Base-by-base conservation (phyloP, 495 filamentous ascomycete species). In the Annulohypoxylon moriforme region DNA sequence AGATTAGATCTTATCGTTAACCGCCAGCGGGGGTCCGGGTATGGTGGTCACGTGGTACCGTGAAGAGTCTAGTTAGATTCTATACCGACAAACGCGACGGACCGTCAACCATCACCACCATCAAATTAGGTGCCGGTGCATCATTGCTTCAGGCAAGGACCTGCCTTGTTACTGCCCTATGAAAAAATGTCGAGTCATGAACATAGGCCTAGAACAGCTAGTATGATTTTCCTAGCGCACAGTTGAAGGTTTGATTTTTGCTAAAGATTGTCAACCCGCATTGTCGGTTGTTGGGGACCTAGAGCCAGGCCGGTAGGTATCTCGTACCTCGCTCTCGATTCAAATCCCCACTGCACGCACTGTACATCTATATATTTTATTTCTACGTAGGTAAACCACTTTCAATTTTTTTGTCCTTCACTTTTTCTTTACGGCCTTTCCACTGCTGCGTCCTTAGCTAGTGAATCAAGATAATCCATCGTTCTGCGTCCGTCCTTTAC, bases 11-110 rank as follows among this genome's bases (percentile, higher is more conserved):
- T 33, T 33, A 33, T 33, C 31, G 33, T 36, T 2, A 36, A 36
- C 9, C 33, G 33, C 33, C 33, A 36, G 13, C 33, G 33, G 33
- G 13, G 13, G 9, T 36, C 16, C 42, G 18, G 42, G 11, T n/a
- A n/a, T n/a, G n/a, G 36, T 40, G 3, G 27, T 68, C 65, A 68
- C 65, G 65, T 68, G 65, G 5, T 1, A 34, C 25, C 65, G 58
- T 22, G 65, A 57, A 18, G 5, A 16, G 25, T 49, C 14, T 62
- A 25, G 56, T 62, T 68, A 27, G 58, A 14, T 46, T n/a, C 4
- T 34, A 8, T 34, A 20, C 42, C 55, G 2, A n/a, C 56, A 67
- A 67, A 67, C 64, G 64, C 56, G 56, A 8, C 36, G 13, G 52
- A 3, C 29, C 9, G n/a, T 20, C 10, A 55, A 10, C 25, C 13